Conservation (phyloP, 805 yeast species). For the Candida maesae region DNA sequence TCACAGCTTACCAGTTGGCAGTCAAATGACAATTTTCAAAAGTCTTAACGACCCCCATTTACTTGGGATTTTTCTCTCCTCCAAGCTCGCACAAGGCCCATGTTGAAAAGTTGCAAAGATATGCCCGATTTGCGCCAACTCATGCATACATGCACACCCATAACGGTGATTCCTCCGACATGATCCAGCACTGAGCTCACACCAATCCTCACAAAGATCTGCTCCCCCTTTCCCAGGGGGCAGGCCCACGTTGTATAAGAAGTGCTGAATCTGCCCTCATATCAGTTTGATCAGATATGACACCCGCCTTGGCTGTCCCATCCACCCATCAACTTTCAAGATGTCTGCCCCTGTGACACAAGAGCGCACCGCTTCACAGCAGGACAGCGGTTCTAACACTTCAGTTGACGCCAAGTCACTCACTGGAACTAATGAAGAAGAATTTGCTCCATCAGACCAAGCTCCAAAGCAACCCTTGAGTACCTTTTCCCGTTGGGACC, state of each 20-base stretch:
- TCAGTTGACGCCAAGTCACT: neutral
- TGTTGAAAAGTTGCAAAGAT: too few relatives aligned
- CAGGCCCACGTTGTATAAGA: too few relatives aligned
- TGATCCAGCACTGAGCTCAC: too few relatives aligned
- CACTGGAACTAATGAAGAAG: neutral
- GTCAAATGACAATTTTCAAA: too few relatives aligned
- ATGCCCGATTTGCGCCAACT: neutral
- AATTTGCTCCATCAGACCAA: neutral
- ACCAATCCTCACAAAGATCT: too few relatives aligned
- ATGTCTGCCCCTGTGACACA: neutral
- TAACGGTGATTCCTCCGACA: too few relatives aligned
- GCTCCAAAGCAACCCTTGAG: neutral
- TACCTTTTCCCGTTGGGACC: slow-evolving; percentile 16
- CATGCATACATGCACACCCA: too few relatives aligned
- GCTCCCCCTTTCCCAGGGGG: too few relatives aligned
- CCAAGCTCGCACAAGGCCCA: too few relatives aligned
- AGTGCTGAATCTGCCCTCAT: neutral
- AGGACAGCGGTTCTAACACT: neutral
- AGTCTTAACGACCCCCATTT: too few relatives aligned
- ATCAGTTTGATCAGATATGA: neutral
- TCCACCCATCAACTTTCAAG: neutral
- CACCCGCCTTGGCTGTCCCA: neutral
- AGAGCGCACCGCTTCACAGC: neutral
- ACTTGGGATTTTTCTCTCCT: too few relatives aligned
- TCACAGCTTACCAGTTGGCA: too few relatives aligned